phyloP scores from a whole-genome alignment of 345 rosid species.

The Anacardium occidentale region DNA sequence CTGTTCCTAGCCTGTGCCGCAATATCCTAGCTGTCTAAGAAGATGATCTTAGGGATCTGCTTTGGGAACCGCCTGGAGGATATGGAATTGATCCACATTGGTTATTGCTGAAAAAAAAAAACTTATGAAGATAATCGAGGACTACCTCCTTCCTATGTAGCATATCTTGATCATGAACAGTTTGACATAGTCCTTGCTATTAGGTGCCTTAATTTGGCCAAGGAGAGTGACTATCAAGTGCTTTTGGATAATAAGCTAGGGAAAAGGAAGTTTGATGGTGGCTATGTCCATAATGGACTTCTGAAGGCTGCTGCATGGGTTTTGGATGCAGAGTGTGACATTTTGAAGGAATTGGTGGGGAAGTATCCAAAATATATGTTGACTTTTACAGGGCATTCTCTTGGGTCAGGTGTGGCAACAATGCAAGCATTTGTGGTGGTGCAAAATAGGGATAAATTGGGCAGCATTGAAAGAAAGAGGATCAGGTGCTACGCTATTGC shows the following conservation, averaged over 20 bases:
- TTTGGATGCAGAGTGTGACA: conserved; percentile 70
- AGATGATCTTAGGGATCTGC: conserved; percentile 73
- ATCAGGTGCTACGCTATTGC: conserved; percentile 93
- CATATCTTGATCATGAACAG: conserved; percentile 80
- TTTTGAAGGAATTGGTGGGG: conserved; percentile 60
- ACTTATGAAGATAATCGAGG: conserved; percentile 77
- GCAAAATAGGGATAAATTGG: conserved; percentile 57
- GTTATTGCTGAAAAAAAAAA: conserved; percentile 57
- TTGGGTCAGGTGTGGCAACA: conserved; percentile 93
- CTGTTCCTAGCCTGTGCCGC: conserved; percentile 84
- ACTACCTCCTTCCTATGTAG: conserved; percentile 69
- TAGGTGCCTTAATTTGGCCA: conserved; percentile 84
- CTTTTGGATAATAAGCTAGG: conserved; percentile 90
- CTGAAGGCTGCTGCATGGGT: conserved; percentile 87
- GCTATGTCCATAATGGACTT: conserved; percentile 92
- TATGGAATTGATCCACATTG: conserved; percentile 80
- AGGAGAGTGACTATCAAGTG: conserved; percentile 80
- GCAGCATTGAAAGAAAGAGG: conserved; percentile 67
- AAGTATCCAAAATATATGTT: conserved; percentile 72
- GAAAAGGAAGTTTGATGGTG: conserved; percentile 74
- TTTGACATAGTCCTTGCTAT: conserved; percentile 72
- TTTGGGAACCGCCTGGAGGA: conserved; percentile 90
- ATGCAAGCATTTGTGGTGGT: conserved; percentile 75
- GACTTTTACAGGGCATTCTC: conserved; percentile 91
- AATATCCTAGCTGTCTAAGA: conserved; percentile 90